These are phyloP conservation scores for Rhamnella rubrinervis DNA, from an alignment of 331 rosid genomes.

Conservation along the genomic window DNA sequence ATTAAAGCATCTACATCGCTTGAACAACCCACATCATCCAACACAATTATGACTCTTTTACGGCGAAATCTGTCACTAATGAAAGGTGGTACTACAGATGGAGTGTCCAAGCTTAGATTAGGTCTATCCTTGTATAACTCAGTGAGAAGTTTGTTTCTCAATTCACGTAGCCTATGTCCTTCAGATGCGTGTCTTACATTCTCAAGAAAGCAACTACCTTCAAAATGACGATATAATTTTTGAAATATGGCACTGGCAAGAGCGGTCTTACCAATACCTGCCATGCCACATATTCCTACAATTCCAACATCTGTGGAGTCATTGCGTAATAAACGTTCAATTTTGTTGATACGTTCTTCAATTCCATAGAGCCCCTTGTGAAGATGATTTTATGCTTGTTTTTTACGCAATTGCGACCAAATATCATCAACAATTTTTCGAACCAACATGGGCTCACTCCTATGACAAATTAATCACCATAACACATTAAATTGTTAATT, in stretches of 20 bases:
- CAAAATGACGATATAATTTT: not conserved
- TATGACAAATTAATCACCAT: not conserved
- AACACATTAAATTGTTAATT: not conserved
- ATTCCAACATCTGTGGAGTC: not conserved
- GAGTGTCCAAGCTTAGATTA: not conserved
- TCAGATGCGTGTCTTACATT: not conserved
- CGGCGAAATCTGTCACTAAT: not conserved
- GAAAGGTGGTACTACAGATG: too few species aligned
- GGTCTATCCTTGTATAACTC: not conserved
- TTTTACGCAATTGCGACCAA: not conserved
- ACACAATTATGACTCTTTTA: not conserved
- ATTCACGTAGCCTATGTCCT: not conserved
- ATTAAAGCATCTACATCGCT: not conserved
- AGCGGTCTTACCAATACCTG: constrained; percentile 10
- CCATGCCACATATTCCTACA: constrained; percentile 10
- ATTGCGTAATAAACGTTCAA: not conserved
- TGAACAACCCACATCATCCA: not conserved
- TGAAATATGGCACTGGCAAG: not conserved
- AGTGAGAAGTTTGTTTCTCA: not conserved
- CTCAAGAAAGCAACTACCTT: not conserved
- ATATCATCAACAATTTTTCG: not conserved
- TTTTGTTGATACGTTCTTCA: not conserved
- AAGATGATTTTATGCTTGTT: not conserved
- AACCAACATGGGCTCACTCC: not conserved
- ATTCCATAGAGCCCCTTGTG: not conserved